Conservation (phyloP, 305 asterid genomes). For the Rubia tinctorum region DNA sequence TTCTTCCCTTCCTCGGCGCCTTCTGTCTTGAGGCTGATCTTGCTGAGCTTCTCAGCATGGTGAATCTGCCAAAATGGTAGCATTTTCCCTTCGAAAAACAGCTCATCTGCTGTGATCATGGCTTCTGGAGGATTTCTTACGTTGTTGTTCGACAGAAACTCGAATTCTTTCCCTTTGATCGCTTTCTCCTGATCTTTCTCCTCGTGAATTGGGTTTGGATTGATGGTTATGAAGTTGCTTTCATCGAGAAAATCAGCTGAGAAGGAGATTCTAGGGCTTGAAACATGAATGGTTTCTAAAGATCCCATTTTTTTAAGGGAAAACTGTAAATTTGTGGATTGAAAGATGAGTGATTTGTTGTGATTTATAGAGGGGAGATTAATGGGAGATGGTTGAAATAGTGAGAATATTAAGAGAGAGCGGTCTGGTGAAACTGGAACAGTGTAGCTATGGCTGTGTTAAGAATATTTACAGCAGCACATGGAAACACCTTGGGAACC, state of each 20-base stretch:
- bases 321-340: conserved; percentile 2
- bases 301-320: conserved; percentile 43
- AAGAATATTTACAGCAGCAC: conserved; percentile 23
- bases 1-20: conserved; percentile 15
- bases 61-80: conserved; percentile 67
- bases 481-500: conserved; percentile 22
- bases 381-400: neutral
- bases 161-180: conserved; percentile 43
- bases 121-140: conserved; percentile 18
- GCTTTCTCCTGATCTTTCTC: conserved; percentile 17
- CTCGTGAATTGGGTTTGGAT: conserved; percentile 34
- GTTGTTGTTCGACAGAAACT: conserved; percentile 61
- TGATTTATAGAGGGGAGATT: conserved; percentile 24
- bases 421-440: conserved; percentile 25
- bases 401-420: conserved; percentile 17
- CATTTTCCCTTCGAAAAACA: conserved; percentile 72
- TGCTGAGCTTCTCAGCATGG: conserved; percentile 47
- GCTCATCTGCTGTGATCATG: conserved; percentile 72
- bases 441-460: conserved; percentile 8
- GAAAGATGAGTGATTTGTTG: conserved; percentile 11
- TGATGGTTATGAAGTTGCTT: conserved; percentile 59
- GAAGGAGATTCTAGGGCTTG: conserved; percentile 78
- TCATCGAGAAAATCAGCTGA: conserved; percentile 87
- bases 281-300: conserved; percentile 30
- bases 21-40: conserved; percentile 43